Percentiles rank a stretch among this genome's conserved stretches.
Conservation (phyloP, 129 eudicot genomes). For the Rutidosis leptorrhynchoides region DNA sequence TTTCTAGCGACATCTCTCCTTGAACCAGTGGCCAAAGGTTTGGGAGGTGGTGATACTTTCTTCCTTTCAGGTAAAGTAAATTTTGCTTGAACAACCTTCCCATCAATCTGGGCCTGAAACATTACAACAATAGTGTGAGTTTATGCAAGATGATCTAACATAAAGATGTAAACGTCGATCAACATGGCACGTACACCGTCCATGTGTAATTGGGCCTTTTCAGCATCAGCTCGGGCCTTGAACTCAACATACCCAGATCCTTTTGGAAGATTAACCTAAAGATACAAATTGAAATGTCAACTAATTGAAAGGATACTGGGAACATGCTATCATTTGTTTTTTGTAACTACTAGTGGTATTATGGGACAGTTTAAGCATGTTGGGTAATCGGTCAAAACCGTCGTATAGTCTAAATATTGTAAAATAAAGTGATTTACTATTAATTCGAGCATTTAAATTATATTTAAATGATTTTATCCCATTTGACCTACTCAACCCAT, state of each 20-base stretch:
- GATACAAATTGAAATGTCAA: background rate
- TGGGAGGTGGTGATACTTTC: slow-evolving; percentile 70
- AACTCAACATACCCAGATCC: slow-evolving; percentile 87
- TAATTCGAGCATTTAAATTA: background rate
- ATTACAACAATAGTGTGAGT: slow-evolving; percentile 12
- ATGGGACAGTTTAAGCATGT: background rate
- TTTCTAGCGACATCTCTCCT: slow-evolving; percentile 54
- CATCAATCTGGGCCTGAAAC: slow-evolving; percentile 88
- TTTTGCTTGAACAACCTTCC: slow-evolving; percentile 72
- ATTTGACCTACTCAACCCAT: background rate
- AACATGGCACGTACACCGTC: slow-evolving; percentile 57
- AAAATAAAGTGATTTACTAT: background rate
- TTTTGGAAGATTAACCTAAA: slow-evolving; percentile 76
- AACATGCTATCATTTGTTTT: background rate
- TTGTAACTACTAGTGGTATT: background rate
- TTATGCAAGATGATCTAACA: background rate
- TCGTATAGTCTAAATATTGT: background rate
- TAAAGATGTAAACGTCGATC: background rate
- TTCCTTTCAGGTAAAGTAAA: slow-evolving; percentile 82
- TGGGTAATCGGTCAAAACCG: background rate
- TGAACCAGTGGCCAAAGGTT: slow-evolving; percentile 53
- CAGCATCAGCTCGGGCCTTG: slow-evolving; percentile 74
- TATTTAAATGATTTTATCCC: background rate
- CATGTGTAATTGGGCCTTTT: slow-evolving; percentile 77
- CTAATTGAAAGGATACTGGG: background rate